These are phyloP conservation scores for Luvunga scandens DNA, from an alignment of 345 rosid genomes.

Conservation along the genomic window DNA sequence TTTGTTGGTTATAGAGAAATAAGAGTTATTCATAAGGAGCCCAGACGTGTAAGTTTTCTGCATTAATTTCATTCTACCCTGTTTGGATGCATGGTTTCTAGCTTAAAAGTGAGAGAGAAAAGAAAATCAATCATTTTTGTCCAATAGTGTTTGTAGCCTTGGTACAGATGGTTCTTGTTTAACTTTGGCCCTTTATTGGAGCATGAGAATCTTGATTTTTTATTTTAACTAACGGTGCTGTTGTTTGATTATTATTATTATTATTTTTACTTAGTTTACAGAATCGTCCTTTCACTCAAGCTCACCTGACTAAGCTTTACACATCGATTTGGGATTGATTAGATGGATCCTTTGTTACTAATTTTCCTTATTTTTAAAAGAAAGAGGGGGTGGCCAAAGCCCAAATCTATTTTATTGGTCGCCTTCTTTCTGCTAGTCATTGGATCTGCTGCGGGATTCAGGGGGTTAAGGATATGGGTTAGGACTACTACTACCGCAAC, in stretches of 20 bases:
- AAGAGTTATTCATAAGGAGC: constrained; percentile 58
- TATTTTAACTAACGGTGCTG: background rate
- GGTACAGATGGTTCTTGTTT: background rate
- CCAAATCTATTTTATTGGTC: no score
- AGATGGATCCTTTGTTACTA: background rate
- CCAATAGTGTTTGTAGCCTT: background rate
- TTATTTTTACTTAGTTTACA: background rate
- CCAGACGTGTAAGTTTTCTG: constrained; percentile 44
- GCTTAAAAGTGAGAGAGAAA: background rate
- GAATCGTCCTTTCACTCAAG: background rate
- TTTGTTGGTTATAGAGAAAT: constrained; percentile 59
- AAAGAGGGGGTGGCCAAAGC: no score
- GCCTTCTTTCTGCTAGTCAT: background rate
- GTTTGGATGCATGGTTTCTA: background rate
- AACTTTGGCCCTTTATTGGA: background rate
- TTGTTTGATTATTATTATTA: background rate
- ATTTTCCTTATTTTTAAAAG: background rate
- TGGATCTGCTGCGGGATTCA: background rate
- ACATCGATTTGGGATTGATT: background rate
- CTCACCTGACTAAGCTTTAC: background rate
- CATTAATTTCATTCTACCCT: constrained; percentile 1
- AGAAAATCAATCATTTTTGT: background rate
- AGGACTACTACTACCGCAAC: no score
- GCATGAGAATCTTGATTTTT: background rate
- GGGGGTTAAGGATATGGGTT: background rate